Conservation (phyloP, 768 basidiomycete genomes). For the Megacollybia marginata region DNA sequence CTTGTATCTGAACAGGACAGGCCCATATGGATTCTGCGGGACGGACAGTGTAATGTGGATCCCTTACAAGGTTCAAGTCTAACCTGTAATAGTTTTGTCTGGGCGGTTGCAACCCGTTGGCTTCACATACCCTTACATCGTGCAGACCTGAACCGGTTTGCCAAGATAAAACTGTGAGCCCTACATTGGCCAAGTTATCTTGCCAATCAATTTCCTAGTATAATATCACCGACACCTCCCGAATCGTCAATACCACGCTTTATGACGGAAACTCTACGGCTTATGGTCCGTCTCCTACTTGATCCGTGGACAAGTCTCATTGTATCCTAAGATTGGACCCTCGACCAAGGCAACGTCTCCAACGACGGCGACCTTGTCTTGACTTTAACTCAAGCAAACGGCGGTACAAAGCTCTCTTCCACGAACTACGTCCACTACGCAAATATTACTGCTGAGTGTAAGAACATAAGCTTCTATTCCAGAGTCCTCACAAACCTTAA, state of each 20-base stretch:
- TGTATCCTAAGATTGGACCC: constrained; percentile 50
- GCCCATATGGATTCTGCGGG: constrained; percentile 51
- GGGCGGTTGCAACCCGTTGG: constrained; percentile 80
- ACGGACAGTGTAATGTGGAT: constrained; percentile 29
- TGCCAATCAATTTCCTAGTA: constrained; percentile 29
- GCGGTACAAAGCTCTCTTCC: constrained; percentile 72
- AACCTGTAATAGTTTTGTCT: constrained; percentile 54
- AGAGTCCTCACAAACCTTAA: not conserved
- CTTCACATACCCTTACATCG: constrained; percentile 54
- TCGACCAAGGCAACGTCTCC: constrained; percentile 60
- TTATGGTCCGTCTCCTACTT: constrained; percentile 38
- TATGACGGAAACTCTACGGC: constrained; percentile 70
- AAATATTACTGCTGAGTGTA: constrained; percentile 57
- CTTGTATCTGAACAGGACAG: constrained; percentile 13
- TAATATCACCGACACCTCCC: constrained; percentile 56
- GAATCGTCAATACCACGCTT: constrained; percentile 56
- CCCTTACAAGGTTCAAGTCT: not conserved
- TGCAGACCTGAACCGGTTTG: constrained; percentile 73
- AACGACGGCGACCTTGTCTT: constrained; percentile 66
- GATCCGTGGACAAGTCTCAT: not conserved
- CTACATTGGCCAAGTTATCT: not conserved
- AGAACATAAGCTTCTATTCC: constrained; percentile 6
- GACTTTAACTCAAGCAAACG: constrained; percentile 59
- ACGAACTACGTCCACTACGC: constrained; percentile 83
- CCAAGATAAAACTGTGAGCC: constrained; percentile 46